Conservation (phyloP, 2,329 filamentous ascomycete species). For the Xylariaceae sp. region DNA sequence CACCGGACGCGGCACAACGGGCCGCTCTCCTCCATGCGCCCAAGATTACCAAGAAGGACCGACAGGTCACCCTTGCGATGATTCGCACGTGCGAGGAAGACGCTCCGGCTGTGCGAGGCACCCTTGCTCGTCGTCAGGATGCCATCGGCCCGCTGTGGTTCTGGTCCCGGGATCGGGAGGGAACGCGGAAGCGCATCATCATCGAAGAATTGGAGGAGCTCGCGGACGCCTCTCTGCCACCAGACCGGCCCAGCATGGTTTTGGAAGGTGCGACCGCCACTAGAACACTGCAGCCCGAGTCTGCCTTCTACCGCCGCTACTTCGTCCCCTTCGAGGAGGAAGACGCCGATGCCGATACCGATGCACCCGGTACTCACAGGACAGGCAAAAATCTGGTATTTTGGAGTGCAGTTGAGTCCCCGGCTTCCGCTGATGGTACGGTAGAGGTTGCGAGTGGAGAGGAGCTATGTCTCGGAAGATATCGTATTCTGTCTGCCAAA, state of each 20-base stretch:
- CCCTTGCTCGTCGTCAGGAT: conserved; percentile 48
- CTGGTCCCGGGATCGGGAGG: conserved; percentile 22
- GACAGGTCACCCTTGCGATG: conserved; percentile 39
- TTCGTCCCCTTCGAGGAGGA: conserved; percentile 9
- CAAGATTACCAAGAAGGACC: conserved; percentile 64
- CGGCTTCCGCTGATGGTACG: background rate
- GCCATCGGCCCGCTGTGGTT: conserved; percentile 67
- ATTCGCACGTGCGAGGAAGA: conserved; percentile 41
- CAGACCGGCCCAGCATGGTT: background rate
- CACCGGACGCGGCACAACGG: conserved; percentile 13
- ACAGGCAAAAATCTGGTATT: conserved; percentile 6
- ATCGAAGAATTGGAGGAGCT: conserved; percentile 5
- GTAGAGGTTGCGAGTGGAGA: background rate
- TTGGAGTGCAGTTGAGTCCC: conserved; percentile 5
- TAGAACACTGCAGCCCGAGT: background rate
- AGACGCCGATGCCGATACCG: background rate
- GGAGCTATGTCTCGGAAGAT: conserved; percentile 12
- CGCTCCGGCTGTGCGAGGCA: conserved; percentile 9
- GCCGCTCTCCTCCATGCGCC: conserved; percentile 50
- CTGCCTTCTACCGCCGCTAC: background rate
- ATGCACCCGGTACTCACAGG: background rate
- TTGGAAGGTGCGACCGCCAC: too few relatives aligned
- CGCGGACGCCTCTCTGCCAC: background rate
- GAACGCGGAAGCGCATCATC: conserved; percentile 30
- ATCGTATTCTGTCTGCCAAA: conserved; percentile 29